Conservation (phyloP, 345 rosid genomes). For the Kandelia obovata region DNA sequence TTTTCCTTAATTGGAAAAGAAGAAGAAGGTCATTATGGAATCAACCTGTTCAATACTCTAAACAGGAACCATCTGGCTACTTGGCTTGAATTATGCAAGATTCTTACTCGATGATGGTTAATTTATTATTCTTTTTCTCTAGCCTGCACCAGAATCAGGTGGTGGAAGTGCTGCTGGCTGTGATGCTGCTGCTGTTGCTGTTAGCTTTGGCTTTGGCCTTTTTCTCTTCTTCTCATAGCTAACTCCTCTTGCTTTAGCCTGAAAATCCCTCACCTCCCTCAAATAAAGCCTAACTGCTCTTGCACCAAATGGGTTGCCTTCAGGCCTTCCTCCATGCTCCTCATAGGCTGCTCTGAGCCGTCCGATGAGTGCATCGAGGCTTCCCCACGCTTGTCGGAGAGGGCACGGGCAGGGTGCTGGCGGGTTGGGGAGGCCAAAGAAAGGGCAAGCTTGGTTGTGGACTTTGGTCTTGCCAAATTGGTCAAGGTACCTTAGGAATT, state of each 20-base stretch:
- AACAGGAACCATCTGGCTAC: not conserved
- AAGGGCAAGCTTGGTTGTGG: constrained; percentile 78
- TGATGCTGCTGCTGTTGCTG: not conserved
- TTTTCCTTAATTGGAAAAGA: constrained; percentile 11
- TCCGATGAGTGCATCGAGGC: constrained; percentile 92
- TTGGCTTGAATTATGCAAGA: not conserved
- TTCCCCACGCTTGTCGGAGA: constrained; percentile 94
- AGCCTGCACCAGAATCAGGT: constrained; percentile 16
- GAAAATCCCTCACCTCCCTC: constrained; percentile 85
- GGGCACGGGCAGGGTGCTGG: constrained; percentile 95
- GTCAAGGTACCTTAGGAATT: constrained; percentile 72
- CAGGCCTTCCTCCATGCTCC: constrained; percentile 82
- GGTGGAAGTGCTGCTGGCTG: not conserved
- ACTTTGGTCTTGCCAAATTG: constrained; percentile 77
- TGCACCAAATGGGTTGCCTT: constrained; percentile 86
- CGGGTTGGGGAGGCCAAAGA: constrained; percentile 82
- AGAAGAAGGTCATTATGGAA: constrained; percentile 5
- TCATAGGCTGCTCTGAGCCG: constrained; percentile 91
- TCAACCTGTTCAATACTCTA: not conserved
- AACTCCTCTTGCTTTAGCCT: constrained; percentile 91
- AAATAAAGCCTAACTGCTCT: constrained; percentile 75
- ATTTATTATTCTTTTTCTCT: not conserved
- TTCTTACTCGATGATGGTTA: not conserved
- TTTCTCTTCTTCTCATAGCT: constrained; percentile 86
- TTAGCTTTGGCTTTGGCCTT: constrained; percentile 42